phyloP scores from a whole-genome alignment of 129 eudicot species.

The Artemisia argyi region DNA sequence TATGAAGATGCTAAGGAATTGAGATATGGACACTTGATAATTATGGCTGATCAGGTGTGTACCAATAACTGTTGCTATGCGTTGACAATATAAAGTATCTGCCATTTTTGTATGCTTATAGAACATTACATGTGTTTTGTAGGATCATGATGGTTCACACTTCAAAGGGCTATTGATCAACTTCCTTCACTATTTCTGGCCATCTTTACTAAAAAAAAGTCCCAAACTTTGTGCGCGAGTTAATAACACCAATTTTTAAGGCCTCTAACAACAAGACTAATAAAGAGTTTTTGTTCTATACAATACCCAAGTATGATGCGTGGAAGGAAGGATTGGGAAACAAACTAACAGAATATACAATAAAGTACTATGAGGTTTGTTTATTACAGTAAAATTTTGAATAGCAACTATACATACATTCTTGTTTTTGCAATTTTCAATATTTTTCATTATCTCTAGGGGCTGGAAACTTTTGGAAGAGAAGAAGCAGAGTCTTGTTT shows the following conservation, averaged over 20 bases:
- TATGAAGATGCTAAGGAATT: constrained; percentile 67
- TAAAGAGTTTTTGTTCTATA: constrained; percentile 49
- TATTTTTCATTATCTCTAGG: constrained; percentile 40
- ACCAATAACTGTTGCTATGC: neutral
- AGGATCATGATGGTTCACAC: constrained; percentile 99
- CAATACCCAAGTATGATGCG: constrained; percentile 79
- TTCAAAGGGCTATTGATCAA: constrained; percentile 89
- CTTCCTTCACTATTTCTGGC: constrained; percentile 92
- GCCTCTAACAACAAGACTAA: constrained; percentile 57
- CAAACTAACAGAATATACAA: constrained; percentile 52
- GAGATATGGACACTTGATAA: constrained; percentile 93
- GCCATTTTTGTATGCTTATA: neutral
- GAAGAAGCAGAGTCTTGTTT: constrained; percentile 84
- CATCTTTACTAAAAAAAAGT: constrained; percentile 68
- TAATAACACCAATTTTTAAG: constrained; percentile 88
- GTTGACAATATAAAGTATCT: neutral
- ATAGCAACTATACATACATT: neutral
- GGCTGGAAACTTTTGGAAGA: constrained; percentile 80
- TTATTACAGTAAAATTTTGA: neutral
- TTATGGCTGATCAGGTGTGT: constrained; percentile 95
- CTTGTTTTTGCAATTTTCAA: neutral
- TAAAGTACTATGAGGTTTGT: constrained; percentile 89
- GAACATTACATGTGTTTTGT: constrained; percentile 19
- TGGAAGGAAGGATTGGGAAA: constrained; percentile 63
- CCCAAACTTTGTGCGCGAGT: constrained; percentile 72